Evolutionary conservation across 1,284 basidiomycete species (phyloP), one percentile per base, ranked within the genome.

Genomic region (Prillingera fragicola): DNA sequence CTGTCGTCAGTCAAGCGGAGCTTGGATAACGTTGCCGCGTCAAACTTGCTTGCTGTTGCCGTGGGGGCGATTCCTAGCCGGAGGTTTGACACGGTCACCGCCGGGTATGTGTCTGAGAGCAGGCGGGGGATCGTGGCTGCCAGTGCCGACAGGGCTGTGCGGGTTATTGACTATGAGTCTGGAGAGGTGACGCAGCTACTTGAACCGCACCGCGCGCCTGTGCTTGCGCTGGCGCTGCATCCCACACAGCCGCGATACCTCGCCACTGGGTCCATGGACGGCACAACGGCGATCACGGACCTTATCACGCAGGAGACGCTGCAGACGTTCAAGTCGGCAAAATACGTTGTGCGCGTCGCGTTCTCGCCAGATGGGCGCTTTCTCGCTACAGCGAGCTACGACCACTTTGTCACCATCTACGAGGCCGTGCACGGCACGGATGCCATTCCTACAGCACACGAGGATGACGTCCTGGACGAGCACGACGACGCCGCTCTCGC

Each of bases 81-180:
- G 29, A 22, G 25, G 2, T 72, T 73, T 41, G 62, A 71, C 29
- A 67, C 67, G 5, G 29, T 50, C 0, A 52, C 52, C 0, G 71
- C 70, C 3, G 61, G 61, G 18, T 70, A 72, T 26, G 43, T 36
- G 3, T 49, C 59, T 2, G 18, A 24, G 1, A 57, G 48, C 13
- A 42, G 35, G 1, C 27, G 34, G 9, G 55, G 57, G 15, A 73
- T 95, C 29, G 83, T 92, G 63, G 83, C 83, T 17, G 84, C 85
- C 27, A 83, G 85, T 0, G 87, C 88, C 3, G 91, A 95, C 75
- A 84, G 85, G 67, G 81, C 81, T 0, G 74, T 95, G 33, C 74
- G 73, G 46, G 76, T 86, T 32, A 80, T 83, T 3, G 84, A 92
- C 69, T 75, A 85, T 28, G 79, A 79, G 1, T 84, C 84, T 0